Base-by-base conservation (phyloP, 768 basidiomycete species). In the Pleurotus cornucopiae region DNA sequence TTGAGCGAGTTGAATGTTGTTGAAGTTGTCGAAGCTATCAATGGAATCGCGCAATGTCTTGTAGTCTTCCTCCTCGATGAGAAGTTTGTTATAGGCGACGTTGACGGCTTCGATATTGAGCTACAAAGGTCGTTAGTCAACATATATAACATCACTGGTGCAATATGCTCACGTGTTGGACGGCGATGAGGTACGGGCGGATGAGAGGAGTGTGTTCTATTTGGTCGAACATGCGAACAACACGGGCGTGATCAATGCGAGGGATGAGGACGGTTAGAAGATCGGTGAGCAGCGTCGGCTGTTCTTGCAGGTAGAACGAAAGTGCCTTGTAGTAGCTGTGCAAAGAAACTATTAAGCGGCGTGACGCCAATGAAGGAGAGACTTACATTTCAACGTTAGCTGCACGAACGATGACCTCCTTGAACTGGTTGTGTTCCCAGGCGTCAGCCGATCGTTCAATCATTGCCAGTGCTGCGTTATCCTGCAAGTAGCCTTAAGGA, bases 401-500 rank as follows among this genome's bases (percentile, higher is more conserved):
- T 18, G 90, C 95, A 58, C 95, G 91, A 66, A 98, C 91, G 55
- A 97, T 82, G 56, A 97, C 88, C 63, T 98, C 97, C 80, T 98
- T 98, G 86, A 99, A 99, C 70, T 98, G 96, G 65, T 93, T 95
- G 75, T 99, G 97, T 56, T 99, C 97, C 95, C 95, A 99, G 48
- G 94, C 94, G 71, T 97, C 94, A n/a, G 92, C 83, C 1, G 97
- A 91, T 16, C 95, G 88, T 70, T 99, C 97, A 69, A 98, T 98
- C 95, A 98, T 99, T 3, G 94, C 93, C 62, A 98, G 78, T 38
- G 96, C 92, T 30, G 97, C 96, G 66, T 99, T 98, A 69, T 98
- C 97, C 85, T 93, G 40, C 0, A 59, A 25, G 55, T 62, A 43
- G 25, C 23, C 9, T 57, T 57, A 26, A 60, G 51, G 26, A 49